A percentile compares a stretch with the other conserved stretches of the same genome.
These are phyloP conservation scores for Taphrina deformans DNA, from an alignment of 1,139 yeast species.

Conservation along the genomic window DNA sequence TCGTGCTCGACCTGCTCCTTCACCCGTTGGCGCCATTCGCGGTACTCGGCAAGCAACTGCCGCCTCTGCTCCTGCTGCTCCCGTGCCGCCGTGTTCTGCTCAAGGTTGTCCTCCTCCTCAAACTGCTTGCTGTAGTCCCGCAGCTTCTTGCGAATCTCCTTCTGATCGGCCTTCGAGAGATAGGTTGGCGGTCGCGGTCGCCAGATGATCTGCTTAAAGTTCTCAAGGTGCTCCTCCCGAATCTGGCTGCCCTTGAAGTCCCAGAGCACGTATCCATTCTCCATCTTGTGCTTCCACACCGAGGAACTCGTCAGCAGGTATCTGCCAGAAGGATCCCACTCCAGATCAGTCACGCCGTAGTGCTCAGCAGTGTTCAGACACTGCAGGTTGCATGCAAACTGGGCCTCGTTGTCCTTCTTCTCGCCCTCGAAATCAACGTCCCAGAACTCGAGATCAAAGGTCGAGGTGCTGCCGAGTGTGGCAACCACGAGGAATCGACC, in stretches of 20 bases:
- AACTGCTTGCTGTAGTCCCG: slow-evolving; percentile 88
- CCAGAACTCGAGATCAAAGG: slow-evolving; percentile 76
- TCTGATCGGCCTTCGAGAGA: slow-evolving; percentile 73
- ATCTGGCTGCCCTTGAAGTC: slow-evolving; percentile 78
- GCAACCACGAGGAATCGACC: slow-evolving; percentile 88
- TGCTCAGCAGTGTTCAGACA: slow-evolving; percentile 64
- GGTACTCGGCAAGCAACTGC: slow-evolving; percentile 82
- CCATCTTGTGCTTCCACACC: slow-evolving; percentile 75
- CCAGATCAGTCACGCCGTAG: slow-evolving; percentile 76
- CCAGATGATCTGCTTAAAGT: slow-evolving; percentile 89
- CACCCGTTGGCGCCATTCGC: slow-evolving; percentile 62
- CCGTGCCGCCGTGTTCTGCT: slow-evolving; percentile 88
- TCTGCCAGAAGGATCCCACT: slow-evolving; percentile 98
- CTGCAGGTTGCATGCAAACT: slow-evolving; percentile 60
- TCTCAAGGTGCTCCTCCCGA: slow-evolving; percentile 74
- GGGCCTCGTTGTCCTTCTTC: slow-evolving; percentile 50
- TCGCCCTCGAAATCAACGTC: slow-evolving; percentile 84
- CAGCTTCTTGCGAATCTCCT: slow-evolving; percentile 86
- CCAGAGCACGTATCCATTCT: slow-evolving; percentile 85
- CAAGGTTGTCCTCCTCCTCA: slow-evolving; percentile 95
- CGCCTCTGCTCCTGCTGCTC: slow-evolving; percentile 86
- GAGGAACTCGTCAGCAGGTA: slow-evolving; percentile 86
- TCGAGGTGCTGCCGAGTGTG: slow-evolving; percentile 58
- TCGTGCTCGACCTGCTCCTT: slow-evolving; percentile 43
- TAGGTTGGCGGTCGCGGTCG: slow-evolving; percentile 91